A percentile compares a stretch with the other conserved stretches of the same genome.
Evolutionary conservation across 1,284 basidiomycete genomes (phyloP).

Genomic region (Mycosarcoma maydis): DNA sequence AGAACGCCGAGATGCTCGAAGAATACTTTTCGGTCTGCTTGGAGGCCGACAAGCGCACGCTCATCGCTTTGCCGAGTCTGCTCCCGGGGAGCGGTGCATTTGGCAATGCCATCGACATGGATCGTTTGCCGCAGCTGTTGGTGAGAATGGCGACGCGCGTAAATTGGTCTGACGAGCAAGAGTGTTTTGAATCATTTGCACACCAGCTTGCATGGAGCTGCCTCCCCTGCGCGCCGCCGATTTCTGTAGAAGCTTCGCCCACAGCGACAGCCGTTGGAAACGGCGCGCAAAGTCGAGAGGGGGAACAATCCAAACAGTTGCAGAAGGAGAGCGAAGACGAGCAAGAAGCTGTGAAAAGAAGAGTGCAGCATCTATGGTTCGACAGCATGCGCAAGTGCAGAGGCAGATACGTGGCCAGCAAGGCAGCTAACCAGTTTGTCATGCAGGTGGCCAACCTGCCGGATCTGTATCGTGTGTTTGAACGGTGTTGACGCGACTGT

Average conservation of each 20-base stretch:
- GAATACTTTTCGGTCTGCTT: constrained; percentile 85
- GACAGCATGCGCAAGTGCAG: constrained; percentile 47
- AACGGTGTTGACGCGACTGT: constrained; percentile 52
- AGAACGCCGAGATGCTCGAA: constrained; percentile 81
- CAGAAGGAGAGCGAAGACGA: constrained; percentile 13
- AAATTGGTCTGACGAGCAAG: constrained; percentile 83
- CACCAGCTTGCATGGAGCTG: constrained; percentile 76
- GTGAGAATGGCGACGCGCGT: constrained; percentile 72
- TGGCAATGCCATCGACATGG: constrained; percentile 77
- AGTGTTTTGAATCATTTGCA: constrained; percentile 86
- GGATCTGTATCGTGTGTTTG: constrained; percentile 66
- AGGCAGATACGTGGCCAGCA: constrained; percentile 32
- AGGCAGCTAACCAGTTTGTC: constrained; percentile 29
- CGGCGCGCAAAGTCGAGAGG: not conserved
- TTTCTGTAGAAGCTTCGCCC: not conserved
- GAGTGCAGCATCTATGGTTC: constrained; percentile 56
- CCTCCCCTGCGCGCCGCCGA: constrained; percentile 67
- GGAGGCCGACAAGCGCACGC: constrained; percentile 72
- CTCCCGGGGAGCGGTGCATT: constrained; percentile 77
- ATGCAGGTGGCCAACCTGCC: constrained; percentile 60
- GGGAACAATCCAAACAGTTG: too few relatives aligned
- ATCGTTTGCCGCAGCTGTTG: constrained; percentile 54
- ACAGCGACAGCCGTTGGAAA: not conserved
- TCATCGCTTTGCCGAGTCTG: constrained; percentile 82
- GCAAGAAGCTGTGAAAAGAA: constrained; percentile 11